Evolutionary conservation across 2,329 filamentous ascomycete genomes (phyloP).

Genomic region (Hymenoscyphus albidus): DNA sequence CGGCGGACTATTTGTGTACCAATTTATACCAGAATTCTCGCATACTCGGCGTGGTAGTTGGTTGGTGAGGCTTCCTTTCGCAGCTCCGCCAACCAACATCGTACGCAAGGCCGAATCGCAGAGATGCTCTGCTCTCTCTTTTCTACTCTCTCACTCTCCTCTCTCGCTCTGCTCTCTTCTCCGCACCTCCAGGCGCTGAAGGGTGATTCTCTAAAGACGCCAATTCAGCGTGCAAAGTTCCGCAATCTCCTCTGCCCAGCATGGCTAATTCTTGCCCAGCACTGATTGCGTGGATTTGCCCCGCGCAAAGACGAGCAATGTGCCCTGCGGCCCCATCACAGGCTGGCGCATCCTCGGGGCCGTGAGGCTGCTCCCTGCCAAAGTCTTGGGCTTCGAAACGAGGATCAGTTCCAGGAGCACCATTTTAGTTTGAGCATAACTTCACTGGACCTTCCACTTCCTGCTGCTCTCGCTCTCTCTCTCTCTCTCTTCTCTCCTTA

Average conservation of each 20-base stretch:
- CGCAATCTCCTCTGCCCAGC: background rate
- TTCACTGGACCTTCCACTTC: background rate
- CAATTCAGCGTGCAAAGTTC: background rate
- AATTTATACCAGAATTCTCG: too few species aligned
- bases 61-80: background rate
- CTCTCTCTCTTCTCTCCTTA: background rate
- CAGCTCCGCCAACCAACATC: background rate
- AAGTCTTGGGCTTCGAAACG: constrained; percentile 6
- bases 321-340: background rate
- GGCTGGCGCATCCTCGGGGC: background rate
- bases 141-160: too few species aligned
- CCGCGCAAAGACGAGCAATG: background rate
- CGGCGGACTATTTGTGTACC: background rate
- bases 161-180: background rate
- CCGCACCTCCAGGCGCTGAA: background rate
- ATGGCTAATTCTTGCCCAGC: background rate
- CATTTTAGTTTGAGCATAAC: constrained; percentile 12
- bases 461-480: background rate
- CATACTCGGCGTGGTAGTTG: background rate
- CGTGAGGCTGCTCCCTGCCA: background rate
- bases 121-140: background rate
- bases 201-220: too few species aligned
- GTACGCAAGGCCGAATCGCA: background rate
- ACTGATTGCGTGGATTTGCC: background rate
- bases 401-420: constrained; percentile 7